These are phyloP conservation scores for Discostella pseudostelligera DNA, from an alignment of 108 stramenopile genomes.

Conservation along the genomic window DNA sequence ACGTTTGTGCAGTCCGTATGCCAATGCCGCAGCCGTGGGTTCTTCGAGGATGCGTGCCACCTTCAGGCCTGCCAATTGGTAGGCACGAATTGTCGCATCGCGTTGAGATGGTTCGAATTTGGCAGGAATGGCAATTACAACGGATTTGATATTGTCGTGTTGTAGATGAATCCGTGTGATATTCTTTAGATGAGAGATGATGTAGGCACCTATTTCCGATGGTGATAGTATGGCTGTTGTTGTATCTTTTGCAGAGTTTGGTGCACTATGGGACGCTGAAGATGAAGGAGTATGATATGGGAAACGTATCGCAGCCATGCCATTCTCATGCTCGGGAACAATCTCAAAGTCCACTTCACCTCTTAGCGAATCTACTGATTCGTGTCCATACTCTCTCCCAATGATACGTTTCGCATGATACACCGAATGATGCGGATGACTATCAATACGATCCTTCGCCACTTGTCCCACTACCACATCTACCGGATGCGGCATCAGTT, in stretches of 20 bases:
- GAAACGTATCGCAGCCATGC: conserved; percentile 42
- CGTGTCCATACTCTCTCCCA: conserved; percentile 56
- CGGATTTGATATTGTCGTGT: conserved; percentile 86
- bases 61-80: conserved; percentile 76
- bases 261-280: too few species aligned
- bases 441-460: conserved; percentile 76
- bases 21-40: conserved; percentile 95
- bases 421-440: conserved; percentile 82
- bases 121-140: conserved; percentile 96
- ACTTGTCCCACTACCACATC: conserved; percentile 70
- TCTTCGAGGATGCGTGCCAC: conserved; percentile 89
- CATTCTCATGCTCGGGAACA: conserved; percentile 16
- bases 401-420: conserved; percentile 86
- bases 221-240: conserved; percentile 51
- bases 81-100: conserved; percentile 76
- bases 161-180: conserved; percentile 74
- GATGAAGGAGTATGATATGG: conserved; percentile 38
- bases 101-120: conserved; percentile 90
- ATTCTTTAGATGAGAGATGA: conserved; percentile 73
- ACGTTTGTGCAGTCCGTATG: conserved; percentile 94
- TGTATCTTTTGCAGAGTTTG: neutral
- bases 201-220: conserved; percentile 71
- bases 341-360: conserved; percentile 75
- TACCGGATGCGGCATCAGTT: conserved; percentile 66
- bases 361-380: conserved; percentile 52